Evolutionary conservation across 768 basidiomycete species (phyloP), one percentile per base, ranked within the genome.

Genomic region (Amylocystis lapponica): DNA sequence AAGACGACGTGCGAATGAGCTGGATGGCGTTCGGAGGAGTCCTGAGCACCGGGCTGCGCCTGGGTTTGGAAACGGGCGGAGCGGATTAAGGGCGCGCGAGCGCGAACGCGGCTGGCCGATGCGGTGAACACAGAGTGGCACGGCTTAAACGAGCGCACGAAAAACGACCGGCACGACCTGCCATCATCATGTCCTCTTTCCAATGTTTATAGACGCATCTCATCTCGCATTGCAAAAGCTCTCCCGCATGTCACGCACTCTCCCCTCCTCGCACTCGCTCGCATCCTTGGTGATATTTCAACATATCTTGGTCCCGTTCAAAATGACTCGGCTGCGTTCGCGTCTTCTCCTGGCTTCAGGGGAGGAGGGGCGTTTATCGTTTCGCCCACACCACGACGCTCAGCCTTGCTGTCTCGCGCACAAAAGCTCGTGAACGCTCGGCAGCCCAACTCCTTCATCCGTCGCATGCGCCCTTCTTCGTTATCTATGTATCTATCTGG

Each of bases 51-150:
- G 62, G n/a, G 64, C 68, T 27, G 81, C 76, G 2, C 82, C 82
- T 27, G 83, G 83, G 8, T 78, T 64, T 46, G 83, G 81, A 5
- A 66, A 65, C 31, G 83, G 83, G 40, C 74, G 83, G 39, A 85
- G 81, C 50, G 84, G 83, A 6, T 59, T 86, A 38, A 49, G 75
- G 54, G 65, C 68, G 30, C 66, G 70, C 34, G 66, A 66, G 42
- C 64, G 67, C 5, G 48, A 47, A 21, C 58, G 57, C 5, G 53
- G 44, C 16, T 43, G 27, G 31, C 16, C 23, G 5, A 29, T 46
- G 44, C 49, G 53, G 27, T 47, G 27, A 49, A 25, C 2, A 5
- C 21, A 36, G 3, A 8, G 29, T n/a, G n/a, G n/a, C n/a, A n/a
- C 39, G 43, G 41, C 34, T 41, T 36, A 39, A 47, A 44, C 43